Base-by-base conservation (phyloP, 2,329 filamentous ascomycete genomes). In the Exophiala aquamarina region DNA sequence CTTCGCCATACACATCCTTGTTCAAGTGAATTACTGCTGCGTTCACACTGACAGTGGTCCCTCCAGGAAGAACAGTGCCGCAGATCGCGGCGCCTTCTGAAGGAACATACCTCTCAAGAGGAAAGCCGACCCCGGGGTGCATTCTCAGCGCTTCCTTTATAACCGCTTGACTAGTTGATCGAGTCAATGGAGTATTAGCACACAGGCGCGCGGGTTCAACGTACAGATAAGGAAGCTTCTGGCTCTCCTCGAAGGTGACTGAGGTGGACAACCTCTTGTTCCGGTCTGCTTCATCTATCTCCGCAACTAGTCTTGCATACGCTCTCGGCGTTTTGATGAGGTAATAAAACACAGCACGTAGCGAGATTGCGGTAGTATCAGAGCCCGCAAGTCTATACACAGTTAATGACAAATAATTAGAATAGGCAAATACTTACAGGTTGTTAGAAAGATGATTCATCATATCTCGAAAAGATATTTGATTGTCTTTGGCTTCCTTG, bases 241-340 rank as follows among this genome's bases (percentile, higher is more conserved):
- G 14, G 8, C 35, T 35, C 15, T 57, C 51, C 3, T 38, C 34
- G 23, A 41, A 55, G 4, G 41, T 51, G 26, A 54, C 32, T 17
- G 29, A 48, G 9, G 44, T 0, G 42, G 41, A 39, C 44, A 50
- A 39, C 15, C 15, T 17, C 6, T 50, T 50, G 4, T 35, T 28
- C 23, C 44, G 10, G 4, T 50, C 41, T 7, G 70, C 53, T 77
- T 79, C 53, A 64, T 71, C 20, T 42, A 66, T 17, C 55, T 78
- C 23, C 66, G 82, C 4, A 53, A 62, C 3, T 13, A 65, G 8
- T 61, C 77, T 41, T 75, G 81, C 56, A 20, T 46, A 45, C 5
- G 50, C 52, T 3, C 21, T 23, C 3, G 49, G 52, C 21, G 46
- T 77, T 34, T 73, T 79, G 49, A 70, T 71, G 3, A 72, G 78